Conservation (phyloP, 805 yeast genomes). For the Ogataea methylovora region DNA sequence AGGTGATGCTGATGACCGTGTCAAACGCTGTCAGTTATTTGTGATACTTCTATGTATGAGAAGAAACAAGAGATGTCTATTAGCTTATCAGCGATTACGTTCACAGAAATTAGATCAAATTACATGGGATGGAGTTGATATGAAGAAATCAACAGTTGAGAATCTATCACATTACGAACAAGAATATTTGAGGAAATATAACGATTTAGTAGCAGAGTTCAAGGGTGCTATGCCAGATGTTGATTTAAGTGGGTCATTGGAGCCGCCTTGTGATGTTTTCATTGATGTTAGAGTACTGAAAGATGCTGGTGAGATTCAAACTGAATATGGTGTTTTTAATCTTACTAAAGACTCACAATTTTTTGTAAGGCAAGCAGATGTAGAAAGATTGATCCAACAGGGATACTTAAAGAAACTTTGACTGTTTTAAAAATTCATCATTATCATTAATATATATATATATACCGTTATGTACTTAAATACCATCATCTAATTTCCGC, state of each 20-base stretch:
- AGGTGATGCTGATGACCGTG: constrained; percentile 28
- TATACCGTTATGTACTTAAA: not conserved
- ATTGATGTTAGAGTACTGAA: constrained; percentile 89
- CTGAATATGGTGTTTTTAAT: constrained; percentile 94
- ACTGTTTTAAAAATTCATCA: not conserved
- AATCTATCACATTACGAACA: constrained; percentile 71
- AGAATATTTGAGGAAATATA: constrained; percentile 66
- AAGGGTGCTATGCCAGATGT: constrained; percentile 76
- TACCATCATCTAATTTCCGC: not conserved
- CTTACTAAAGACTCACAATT: constrained; percentile 90
- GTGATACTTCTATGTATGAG: constrained; percentile 73
- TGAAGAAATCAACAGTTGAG: constrained; percentile 31
- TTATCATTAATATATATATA: not conserved
- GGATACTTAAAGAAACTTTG: constrained; percentile 72
- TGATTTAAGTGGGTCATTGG: constrained; percentile 82
- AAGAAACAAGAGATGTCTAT: constrained; percentile 80
- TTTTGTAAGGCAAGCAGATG: constrained; percentile 90
- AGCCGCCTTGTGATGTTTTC: constrained; percentile 86
- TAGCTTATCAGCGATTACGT: constrained; percentile 75
- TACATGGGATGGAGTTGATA: constrained; percentile 65
- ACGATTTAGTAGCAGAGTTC: constrained; percentile 63
- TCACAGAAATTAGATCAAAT: constrained; percentile 58
- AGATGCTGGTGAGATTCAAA: constrained; percentile 95
- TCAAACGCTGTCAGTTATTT: constrained; percentile 56
- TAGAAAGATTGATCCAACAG: constrained; percentile 88